Evolutionary conservation across 331 rosid species (phyloP).

Genomic region (Malus hybrid): DNA sequence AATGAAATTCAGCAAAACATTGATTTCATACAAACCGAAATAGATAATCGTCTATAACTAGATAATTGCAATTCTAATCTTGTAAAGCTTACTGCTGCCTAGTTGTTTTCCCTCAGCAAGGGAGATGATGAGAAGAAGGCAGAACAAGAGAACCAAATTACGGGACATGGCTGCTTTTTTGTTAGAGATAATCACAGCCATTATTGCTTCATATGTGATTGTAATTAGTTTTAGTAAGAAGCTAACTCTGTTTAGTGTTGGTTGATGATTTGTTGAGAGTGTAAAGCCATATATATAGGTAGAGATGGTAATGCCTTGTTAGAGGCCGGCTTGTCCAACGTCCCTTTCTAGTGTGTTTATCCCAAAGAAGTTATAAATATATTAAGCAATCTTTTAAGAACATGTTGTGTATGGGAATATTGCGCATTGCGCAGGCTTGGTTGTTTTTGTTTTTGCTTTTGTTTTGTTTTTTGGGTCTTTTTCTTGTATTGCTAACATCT

Average conservation of each 20-base stretch:
- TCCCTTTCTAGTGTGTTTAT: not conserved
- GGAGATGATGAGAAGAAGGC: constrained; percentile 2
- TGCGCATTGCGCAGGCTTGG: not conserved
- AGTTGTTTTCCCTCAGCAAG: not conserved
- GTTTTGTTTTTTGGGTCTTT: too few species aligned
- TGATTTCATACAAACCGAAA: too few species aligned
- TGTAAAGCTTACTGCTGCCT: not conserved
- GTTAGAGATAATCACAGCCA: not conserved
- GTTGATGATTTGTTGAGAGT: not conserved
- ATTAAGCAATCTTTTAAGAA: not conserved
- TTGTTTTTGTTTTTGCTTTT: not conserved
- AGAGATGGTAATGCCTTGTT: not conserved
- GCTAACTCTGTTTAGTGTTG: not conserved
- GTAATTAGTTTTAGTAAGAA: not conserved
- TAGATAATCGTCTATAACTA: not conserved
- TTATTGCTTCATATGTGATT: not conserved
- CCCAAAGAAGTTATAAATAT: not conserved
- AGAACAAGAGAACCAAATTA: not conserved
- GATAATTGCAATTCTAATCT: not conserved
- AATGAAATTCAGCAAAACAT: too few species aligned
- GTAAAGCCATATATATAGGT: not conserved
- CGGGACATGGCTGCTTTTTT: not conserved
- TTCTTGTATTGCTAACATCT: too few species aligned
- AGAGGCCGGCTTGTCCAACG: not conserved
- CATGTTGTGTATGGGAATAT: not conserved